Percentiles rank a stretch among this genome's conserved stretches.
These are phyloP conservation scores for Acanthamoeba castellanii DNA, from an alignment of 208 protist genomes.

Conservation along the genomic window DNA sequence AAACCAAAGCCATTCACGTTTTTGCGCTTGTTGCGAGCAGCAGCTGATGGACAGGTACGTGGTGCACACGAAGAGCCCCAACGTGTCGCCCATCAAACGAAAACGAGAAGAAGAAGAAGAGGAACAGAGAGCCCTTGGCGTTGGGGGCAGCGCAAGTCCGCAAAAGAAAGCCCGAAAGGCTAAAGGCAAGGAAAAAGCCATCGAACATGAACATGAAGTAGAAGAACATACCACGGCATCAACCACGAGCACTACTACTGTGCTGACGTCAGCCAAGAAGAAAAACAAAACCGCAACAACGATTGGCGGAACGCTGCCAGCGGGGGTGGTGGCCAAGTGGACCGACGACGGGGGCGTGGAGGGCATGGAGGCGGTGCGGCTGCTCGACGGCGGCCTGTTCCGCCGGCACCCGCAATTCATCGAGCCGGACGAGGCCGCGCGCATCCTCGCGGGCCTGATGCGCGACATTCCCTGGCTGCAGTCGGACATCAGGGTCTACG, in stretches of 20 bases:
- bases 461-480: not conserved
- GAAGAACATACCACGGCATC: too few relatives aligned
- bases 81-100: not conserved
- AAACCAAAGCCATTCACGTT: too few relatives aligned
- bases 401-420: not conserved
- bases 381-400: constrained; percentile 1
- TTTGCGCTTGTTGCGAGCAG: too few relatives aligned
- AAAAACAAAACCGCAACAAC: not conserved
- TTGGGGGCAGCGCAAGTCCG: too few relatives aligned
- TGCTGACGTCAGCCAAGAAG: too few relatives aligned
- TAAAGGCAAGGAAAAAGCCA: too few relatives aligned
- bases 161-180: too few relatives aligned
- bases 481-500: constrained; percentile 8
- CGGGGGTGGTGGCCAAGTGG: constrained; percentile 1
- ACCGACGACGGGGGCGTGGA: not conserved
- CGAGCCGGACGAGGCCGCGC: not conserved
- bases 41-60: not conserved
- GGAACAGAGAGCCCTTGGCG: too few relatives aligned
- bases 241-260: too few relatives aligned
- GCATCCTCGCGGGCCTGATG: not conserved
- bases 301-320: not conserved
- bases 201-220: too few relatives aligned
- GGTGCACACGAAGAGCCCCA: not conserved
- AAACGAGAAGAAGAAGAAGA: not conserved
- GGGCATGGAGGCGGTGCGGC: not conserved